Percentiles rank a stretch among this genome's conserved stretches.
Conservation (phyloP, 73 alveolate genomes). For the Paramecium tetraurelia region DNA sequence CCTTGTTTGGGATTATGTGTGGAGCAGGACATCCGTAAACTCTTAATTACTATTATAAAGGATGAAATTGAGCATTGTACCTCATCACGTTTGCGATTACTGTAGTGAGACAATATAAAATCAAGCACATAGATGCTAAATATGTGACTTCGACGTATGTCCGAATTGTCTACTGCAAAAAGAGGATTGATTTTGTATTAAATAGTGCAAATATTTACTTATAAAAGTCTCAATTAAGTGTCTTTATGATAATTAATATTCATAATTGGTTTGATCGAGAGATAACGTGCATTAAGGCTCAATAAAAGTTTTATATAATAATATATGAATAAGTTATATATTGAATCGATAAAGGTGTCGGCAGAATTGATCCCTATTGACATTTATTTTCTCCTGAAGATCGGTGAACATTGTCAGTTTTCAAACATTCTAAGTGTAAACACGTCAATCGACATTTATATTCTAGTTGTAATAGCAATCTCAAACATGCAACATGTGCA, state of each 20-base stretch:
- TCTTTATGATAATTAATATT: neutral
- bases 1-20: slow-evolving; percentile 25
- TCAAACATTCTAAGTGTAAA: neutral
- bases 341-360: neutral
- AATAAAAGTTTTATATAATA: neutral
- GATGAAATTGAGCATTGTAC: neutral
- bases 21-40: slow-evolving; percentile 44
- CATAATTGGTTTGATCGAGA: neutral
- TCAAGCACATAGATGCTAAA: slow-evolving; percentile 8
- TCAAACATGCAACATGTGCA: neutral
- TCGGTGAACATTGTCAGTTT: neutral
- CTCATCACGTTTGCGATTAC: slow-evolving; percentile 25
- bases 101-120: slow-evolving; percentile 16
- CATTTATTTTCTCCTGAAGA: neutral
- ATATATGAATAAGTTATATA: slow-evolving; percentile 29
- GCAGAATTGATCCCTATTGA: neutral
- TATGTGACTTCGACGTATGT: slow-evolving; percentile 21
- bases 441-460: neutral
- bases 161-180: neutral
- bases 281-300: neutral
- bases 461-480: neutral
- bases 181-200: slow-evolving; percentile 21
- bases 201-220: neutral
- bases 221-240: neutral
- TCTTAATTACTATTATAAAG: neutral